Percentiles rank a stretch among this genome's conserved stretches.
phyloP scores from a whole-genome alignment of 2,329 filamentous ascomycete species.

The Beauveria caledonica region DNA sequence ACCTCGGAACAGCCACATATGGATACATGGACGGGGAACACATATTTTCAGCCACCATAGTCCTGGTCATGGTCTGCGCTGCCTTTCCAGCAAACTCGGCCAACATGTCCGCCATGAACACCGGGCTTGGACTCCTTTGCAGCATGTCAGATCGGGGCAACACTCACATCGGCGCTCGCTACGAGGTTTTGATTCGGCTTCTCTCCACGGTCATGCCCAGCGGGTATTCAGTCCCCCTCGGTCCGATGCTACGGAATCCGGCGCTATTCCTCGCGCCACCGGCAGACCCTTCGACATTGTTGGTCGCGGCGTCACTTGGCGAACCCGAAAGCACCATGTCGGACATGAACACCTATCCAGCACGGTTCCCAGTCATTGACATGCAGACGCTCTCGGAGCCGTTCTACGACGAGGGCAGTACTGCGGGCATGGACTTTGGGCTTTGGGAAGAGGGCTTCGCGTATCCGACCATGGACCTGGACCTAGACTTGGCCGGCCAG shows the following conservation, averaged over 20 bases:
- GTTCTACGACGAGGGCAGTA: conserved; percentile 21
- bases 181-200: conserved; percentile 24
- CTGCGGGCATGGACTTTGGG: conserved; percentile 24
- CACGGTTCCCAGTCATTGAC: conserved; percentile 22
- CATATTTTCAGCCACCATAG: conserved; percentile 43
- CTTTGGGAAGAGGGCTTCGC: conserved; percentile 32
- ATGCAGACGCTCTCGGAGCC: conserved; percentile 22
- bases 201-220: conserved; percentile 19
- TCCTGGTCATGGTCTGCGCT: conserved; percentile 46
- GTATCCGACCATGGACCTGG: conserved; percentile 25
- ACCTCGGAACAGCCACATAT: conserved; percentile 35
- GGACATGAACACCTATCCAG: conserved; percentile 3
- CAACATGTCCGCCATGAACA: conserved; percentile 37
- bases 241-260: background rate
- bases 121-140: conserved; percentile 36
- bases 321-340: background rate
- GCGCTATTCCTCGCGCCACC: background rate
- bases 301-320: background rate
- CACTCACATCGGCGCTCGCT: conserved; percentile 34
- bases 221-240: background rate
- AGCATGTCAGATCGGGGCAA: conserved; percentile 46
- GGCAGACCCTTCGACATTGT: background rate
- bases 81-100: conserved; percentile 38
- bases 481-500: conserved; percentile 24
- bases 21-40: conserved; percentile 52